Evolutionary conservation across 2,329 filamentous ascomycete species (phyloP), one percentile per base, ranked within the genome.

Genomic region (Calcarisporium arbuscula): DNA sequence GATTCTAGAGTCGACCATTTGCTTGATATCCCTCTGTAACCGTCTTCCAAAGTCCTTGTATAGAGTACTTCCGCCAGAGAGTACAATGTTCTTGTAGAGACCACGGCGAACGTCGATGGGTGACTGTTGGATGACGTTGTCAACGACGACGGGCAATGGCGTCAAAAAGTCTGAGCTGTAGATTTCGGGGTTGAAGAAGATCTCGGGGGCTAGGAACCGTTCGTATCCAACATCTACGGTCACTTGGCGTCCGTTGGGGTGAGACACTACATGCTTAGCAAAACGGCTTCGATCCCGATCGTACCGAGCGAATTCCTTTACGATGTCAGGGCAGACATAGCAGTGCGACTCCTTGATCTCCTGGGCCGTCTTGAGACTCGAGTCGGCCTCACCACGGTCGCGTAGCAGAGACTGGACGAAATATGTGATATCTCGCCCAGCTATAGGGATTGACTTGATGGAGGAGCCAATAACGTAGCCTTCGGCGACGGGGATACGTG

Each of bases 161-260:
- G 92, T 98, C 46, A 98, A 69, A 70, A 98, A 98, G 59, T 98
- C 92, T 47, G 90, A 96, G 42, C 87, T 95, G 74, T 96, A 96
- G 54, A 98, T 98, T 67, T 98, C 92, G 19, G 92, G 92, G 65
- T 98, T 98, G 78, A 98, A 98, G 67, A 98, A 98, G 56, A 98
- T 98, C 62, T 98, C 92, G 17, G 94, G 94, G 3, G 92, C 92
- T 40, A 98, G 73, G 74, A 98, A 98, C 21, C 92, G 85, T 63
- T 98, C 92, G 65, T 96, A 98, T 34, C 92, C 92, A 34, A 98
- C 85, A 52, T 98, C 94, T 30, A 98, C 87, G 2, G 71, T 76
- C 16, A 90, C 81, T 49, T 85, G 80, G 49, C 85, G 82, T 43
- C 92, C 92, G 49, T 89, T 90, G 18, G 88, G 82, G 40, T 92